These are phyloP conservation scores for Myxozyma geophila DNA, from an alignment of 805 yeast species.

Conservation along the genomic window DNA sequence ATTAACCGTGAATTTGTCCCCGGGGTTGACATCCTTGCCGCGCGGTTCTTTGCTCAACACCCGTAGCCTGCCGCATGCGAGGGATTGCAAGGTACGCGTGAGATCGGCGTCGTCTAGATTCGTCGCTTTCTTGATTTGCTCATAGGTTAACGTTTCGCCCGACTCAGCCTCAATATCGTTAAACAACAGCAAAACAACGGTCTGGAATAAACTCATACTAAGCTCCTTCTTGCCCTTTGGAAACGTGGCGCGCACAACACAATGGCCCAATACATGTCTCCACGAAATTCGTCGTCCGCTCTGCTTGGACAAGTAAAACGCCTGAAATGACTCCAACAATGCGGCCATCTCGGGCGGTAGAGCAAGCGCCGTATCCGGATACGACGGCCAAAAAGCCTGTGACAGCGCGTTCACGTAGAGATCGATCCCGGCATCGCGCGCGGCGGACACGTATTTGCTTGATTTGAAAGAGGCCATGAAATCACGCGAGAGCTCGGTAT, in stretches of 20 bases:
- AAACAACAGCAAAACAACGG: slow-evolving; percentile 41
- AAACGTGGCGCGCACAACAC: slow-evolving; percentile 42
- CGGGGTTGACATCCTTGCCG: slow-evolving; percentile 31
- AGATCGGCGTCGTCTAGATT: slow-evolving; percentile 36
- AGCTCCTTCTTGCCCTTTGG: slow-evolving; percentile 44
- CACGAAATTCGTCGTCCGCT: slow-evolving; percentile 39
- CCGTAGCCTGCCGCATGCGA: slow-evolving; percentile 39
- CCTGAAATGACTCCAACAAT: slow-evolving; percentile 38
- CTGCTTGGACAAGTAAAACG: slow-evolving; percentile 39
- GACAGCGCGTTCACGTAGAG: slow-evolving; percentile 41
- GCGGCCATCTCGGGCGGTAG: slow-evolving; percentile 41
- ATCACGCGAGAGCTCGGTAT: slow-evolving; percentile 64
- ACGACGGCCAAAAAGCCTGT: slow-evolving; percentile 44
- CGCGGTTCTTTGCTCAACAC: slow-evolving; percentile 38
- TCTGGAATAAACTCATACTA: slow-evolving; percentile 40
- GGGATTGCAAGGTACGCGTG: slow-evolving; percentile 39
- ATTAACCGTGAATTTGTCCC: slow-evolving; percentile 40
- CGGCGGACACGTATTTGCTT: slow-evolving; percentile 31
- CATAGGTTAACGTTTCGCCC: slow-evolving; percentile 31
- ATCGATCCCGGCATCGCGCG: slow-evolving; percentile 39
- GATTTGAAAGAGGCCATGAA: slow-evolving; percentile 42
- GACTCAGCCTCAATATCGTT: slow-evolving; percentile 29
- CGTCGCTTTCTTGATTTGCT: slow-evolving; percentile 34
- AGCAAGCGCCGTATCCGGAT: slow-evolving; percentile 38
- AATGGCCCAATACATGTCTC: slow-evolving; percentile 42